A percentile compares a stretch with the other conserved stretches of the same genome.
These are phyloP conservation scores for Fraxinus paxiana DNA, from an alignment of 305 asterid genomes.

Conservation along the genomic window DNA sequence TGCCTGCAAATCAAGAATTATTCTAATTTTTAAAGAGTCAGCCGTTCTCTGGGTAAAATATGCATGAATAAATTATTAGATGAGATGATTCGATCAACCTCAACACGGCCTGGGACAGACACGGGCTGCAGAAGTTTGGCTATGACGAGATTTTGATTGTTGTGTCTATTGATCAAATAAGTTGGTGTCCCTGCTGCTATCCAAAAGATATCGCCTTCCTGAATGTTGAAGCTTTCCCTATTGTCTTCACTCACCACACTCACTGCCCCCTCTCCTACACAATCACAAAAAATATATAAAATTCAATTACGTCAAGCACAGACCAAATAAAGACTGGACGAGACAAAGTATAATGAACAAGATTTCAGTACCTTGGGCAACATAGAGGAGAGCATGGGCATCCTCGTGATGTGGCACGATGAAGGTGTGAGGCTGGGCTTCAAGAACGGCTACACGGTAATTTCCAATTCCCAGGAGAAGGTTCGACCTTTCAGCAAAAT, in stretches of 20 bases:
- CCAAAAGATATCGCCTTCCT: slow-evolving; percentile 49
- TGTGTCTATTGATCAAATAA: slow-evolving; percentile 50
- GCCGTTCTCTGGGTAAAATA: not conserved
- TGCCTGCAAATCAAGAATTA: slow-evolving; percentile 23
- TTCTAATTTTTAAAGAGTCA: not conserved
- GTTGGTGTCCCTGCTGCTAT: slow-evolving; percentile 51
- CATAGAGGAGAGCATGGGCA: slow-evolving; percentile 51
- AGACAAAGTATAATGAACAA: not conserved
- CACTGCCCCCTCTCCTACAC: slow-evolving; percentile 52
- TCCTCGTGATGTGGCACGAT: slow-evolving; percentile 57
- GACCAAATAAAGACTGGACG: not conserved
- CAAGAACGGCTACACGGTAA: slow-evolving; percentile 44
- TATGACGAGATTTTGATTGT: slow-evolving; percentile 34
- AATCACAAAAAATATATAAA: not conserved
- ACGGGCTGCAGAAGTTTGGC: slow-evolving; percentile 53
- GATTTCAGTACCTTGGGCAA: slow-evolving; percentile 45
- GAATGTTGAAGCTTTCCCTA: slow-evolving; percentile 52
- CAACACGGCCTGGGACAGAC: slow-evolving; percentile 41
- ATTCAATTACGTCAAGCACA: not conserved
- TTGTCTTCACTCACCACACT: slow-evolving; percentile 33
- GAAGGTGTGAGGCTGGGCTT: slow-evolving; percentile 60
- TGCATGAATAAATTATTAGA: not conserved
- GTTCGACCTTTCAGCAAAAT: slow-evolving; percentile 48
- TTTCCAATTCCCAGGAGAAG: slow-evolving; percentile 57
- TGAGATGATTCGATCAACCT: slow-evolving; percentile 27